These are phyloP conservation scores for Schizochytrium sp. DNA, from an alignment of 108 stramenopile species.

Conservation along the genomic window DNA sequence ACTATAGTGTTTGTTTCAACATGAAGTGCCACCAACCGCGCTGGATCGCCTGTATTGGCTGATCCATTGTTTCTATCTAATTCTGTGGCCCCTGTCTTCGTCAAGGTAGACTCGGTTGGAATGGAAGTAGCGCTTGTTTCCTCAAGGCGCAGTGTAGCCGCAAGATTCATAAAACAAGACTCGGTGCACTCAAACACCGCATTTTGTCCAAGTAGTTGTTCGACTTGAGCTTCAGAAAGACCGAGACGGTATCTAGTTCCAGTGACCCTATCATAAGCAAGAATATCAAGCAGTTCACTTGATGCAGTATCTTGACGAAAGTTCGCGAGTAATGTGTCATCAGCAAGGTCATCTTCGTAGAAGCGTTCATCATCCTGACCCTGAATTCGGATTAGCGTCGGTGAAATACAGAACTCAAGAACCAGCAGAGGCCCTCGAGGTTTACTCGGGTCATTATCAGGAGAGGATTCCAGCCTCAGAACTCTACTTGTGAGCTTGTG, in stretches of 20 bases:
- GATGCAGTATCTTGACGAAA: slow-evolving; percentile 16
- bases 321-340: slow-evolving; percentile 40
- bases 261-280: slow-evolving; percentile 22
- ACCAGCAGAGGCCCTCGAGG: neutral
- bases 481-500: slow-evolving; percentile 37
- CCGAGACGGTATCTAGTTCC: neutral
- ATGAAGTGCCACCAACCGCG: no score
- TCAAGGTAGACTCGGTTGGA: no score
- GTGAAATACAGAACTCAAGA: slow-evolving; percentile 20
- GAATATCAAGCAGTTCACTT: neutral
- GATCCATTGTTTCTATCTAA: no score
- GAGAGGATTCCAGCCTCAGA: neutral
- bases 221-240: neutral
- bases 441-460: neutral
- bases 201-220: neutral
- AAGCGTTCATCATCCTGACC: slow-evolving; percentile 55
- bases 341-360: slow-evolving; percentile 39
- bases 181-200: neutral
- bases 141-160: neutral
- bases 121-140: neutral
- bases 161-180: slow-evolving; percentile 34
- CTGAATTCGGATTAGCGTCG: neutral
- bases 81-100: no score
- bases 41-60: no score
- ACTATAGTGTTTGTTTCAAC: no score